Percentiles rank a stretch among this genome's conserved stretches.
Conservation (phyloP, 129 eudicot genomes). For the Flaveria robusta region DNA sequence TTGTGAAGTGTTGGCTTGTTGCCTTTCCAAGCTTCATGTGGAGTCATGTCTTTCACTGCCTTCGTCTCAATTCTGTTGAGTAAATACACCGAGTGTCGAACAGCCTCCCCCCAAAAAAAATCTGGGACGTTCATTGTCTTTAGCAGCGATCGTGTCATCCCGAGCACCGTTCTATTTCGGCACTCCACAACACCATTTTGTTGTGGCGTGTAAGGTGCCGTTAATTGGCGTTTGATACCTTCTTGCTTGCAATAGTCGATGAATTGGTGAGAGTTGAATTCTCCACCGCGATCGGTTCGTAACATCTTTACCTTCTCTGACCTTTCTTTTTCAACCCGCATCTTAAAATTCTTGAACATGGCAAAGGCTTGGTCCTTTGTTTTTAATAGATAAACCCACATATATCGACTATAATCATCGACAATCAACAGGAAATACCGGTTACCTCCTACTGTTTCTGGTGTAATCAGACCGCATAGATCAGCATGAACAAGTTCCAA, state of each 20-base stretch:
- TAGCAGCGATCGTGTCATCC: too few relatives aligned
- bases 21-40: conserved; percentile 16
- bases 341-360: background rate
- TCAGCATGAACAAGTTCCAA: background rate
- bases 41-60: background rate
- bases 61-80: background rate
- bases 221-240: background rate
- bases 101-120: background rate
- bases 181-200: background rate
- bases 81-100: background rate
- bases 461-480: background rate
- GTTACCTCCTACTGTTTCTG: background rate
- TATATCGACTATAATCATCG: background rate
- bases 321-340: background rate
- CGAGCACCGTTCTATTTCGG: background rate
- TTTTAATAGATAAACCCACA: background rate
- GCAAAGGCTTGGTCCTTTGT: background rate
- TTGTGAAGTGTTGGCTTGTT: background rate
- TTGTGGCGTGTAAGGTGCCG: background rate
- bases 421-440: background rate
- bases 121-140: background rate
- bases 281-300: background rate
- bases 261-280: background rate
- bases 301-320: background rate
- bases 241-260: background rate